A percentile compares a stretch with the other conserved stretches of the same genome.
These are phyloP conservation scores for Scenedesmus sp. DNA, from an alignment of 163 green algal species.

Conservation along the genomic window DNA sequence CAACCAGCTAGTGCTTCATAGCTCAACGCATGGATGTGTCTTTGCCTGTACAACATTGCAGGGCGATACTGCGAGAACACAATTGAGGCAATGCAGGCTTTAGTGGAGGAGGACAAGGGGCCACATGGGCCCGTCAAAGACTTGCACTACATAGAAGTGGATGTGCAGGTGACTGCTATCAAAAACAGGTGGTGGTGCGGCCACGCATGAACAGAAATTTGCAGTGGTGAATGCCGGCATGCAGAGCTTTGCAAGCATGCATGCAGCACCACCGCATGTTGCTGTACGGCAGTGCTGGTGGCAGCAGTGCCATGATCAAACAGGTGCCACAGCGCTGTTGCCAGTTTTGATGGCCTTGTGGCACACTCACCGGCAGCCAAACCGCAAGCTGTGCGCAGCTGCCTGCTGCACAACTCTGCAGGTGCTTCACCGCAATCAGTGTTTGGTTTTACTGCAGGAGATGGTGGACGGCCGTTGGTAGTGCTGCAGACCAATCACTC, in stretches of 20 bases:
- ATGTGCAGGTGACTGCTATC: conserved; percentile 21
- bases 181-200: no score
- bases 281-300: no score
- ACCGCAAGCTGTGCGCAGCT: no score
- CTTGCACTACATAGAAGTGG: conserved; percentile 48
- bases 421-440: no score
- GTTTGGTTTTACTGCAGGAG: not conserved
- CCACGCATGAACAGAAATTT: no score
- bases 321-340: no score
- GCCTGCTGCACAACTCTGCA: no score
- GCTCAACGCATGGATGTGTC: not conserved
- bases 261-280: no score
- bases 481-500: not conserved
- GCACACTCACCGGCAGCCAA: no score
- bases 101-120: conserved; percentile 22
- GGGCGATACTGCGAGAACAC: conserved; percentile 38
- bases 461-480: not conserved
- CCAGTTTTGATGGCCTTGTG: no score
- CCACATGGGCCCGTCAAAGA: conserved; percentile 22
- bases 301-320: no score
- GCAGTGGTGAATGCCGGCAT: not conserved
- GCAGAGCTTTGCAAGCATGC: not conserved
- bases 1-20: not conserved
- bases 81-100: conserved; percentile 17
- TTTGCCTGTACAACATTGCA: not conserved